Evolutionary conservation across 2,329 filamentous ascomycete species (phyloP), one percentile per base, ranked within the genome.

Genomic region (Colletotrichum spinosum): DNA sequence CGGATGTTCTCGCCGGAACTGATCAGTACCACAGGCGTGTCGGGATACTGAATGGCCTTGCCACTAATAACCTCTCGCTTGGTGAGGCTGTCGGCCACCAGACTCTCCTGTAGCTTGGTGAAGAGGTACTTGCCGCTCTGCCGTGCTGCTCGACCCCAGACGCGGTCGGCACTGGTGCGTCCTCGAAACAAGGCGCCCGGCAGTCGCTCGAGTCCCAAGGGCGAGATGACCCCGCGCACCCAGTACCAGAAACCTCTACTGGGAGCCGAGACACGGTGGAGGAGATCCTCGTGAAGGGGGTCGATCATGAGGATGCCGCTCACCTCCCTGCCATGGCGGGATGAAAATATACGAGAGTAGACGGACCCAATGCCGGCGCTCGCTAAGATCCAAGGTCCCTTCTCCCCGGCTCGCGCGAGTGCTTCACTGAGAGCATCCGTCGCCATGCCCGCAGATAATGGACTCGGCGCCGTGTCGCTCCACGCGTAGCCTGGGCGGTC

Each of bases 371-470:
- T 87, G 35, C 95, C 95, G 4, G 94, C 92, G 50, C 92, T 94
- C 41, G 94, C 90, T 6, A 97, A 83, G 35, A 99, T 85, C 91
- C 92, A 99, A 0, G 96, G 95, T 0, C 95, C 94, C 52, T 89
- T 84, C 79, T 98, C 96, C 34, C 90, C 94, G 4, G 92, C 88
- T 45, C 88, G 83, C 2, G 91, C 90, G 6, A 99, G 85, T 3
- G 94, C 93, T 79, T 98, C 94, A 48, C 93, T 94, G 34, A 98
- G 83, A 0, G 90, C 93, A 73, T 97, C 94, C 6, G 92, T 90
- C n/a, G 92, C 91, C 87, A 97, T 97, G 48, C 94, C 94, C 5
- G 93, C 95, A 6, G 93, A 97, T 71, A 97, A 90, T 0, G 96
- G 96, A 6, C 94, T 97, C 2, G 96, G 96, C 0, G 95, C 94